These are phyloP conservation scores for Ceratocystis colombiana DNA, from an alignment of 2,329 filamentous ascomycete genomes.

Conservation along the genomic window DNA sequence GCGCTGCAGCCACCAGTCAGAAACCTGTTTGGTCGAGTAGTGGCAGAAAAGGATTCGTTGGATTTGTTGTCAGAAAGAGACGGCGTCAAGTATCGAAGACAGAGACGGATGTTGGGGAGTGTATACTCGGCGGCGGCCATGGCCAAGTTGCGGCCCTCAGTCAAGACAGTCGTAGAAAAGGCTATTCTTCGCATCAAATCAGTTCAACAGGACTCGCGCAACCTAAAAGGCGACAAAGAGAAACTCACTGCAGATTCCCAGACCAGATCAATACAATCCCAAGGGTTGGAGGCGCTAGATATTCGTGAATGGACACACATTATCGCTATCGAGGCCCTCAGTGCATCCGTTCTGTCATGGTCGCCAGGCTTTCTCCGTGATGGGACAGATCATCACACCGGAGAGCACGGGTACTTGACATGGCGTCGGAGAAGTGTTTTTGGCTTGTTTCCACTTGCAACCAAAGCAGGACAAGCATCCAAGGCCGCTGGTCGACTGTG, in stretches of 20 bases:
- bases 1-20: slow-evolving; percentile 37
- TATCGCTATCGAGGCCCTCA: slow-evolving; percentile 43
- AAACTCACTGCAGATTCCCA: background rate
- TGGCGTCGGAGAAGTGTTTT: slow-evolving; percentile 46
- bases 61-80: slow-evolving; percentile 44
- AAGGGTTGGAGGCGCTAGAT: slow-evolving; percentile 34
- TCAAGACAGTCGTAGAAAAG: slow-evolving; percentile 36
- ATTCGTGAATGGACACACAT: slow-evolving; percentile 50
- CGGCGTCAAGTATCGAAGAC: slow-evolving; percentile 39
- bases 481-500: slow-evolving; percentile 35
- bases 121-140: slow-evolving; percentile 39
- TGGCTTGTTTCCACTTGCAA: slow-evolving; percentile 41
- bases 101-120: slow-evolving; percentile 42
- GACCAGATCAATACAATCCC: background rate
- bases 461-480: slow-evolving; percentile 33
- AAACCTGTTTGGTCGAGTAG: slow-evolving; percentile 33
- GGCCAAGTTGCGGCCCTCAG: slow-evolving; percentile 34
- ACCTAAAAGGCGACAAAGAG: background rate
- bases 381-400: slow-evolving; percentile 39
- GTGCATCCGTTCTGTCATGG: slow-evolving; percentile 43
- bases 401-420: slow-evolving; percentile 40
- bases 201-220: background rate
- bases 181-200: slow-evolving; percentile 29
- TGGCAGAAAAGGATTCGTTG: slow-evolving; percentile 37
- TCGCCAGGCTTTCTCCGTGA: slow-evolving; percentile 40